phyloP scores from a whole-genome alignment of 176 grass and related monocot genomes.

The Pontederia crassipes region DNA sequence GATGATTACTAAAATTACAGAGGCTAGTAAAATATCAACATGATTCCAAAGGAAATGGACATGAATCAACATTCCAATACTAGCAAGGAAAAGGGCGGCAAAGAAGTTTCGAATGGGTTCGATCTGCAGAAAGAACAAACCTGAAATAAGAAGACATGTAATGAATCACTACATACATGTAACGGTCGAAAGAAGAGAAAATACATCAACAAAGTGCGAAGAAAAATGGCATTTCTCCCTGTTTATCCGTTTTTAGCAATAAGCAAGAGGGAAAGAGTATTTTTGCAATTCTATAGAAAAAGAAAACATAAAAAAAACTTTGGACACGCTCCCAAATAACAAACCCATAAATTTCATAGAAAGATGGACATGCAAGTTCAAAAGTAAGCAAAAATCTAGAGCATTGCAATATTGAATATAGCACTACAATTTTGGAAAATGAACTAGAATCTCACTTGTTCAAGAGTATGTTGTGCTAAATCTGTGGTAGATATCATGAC shows the following conservation, averaged over 20 bases:
- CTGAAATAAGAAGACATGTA: constrained; percentile 77
- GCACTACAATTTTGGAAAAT: not conserved
- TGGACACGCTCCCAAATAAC: too few species aligned
- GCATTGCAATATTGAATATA: too few species aligned
- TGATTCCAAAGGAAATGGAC: constrained; percentile 99
- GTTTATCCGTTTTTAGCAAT: not conserved
- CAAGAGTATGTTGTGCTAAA: constrained; percentile 93
- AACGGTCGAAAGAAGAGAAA: not conserved
- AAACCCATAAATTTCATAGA: too few species aligned
- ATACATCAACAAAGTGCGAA: constrained; percentile 5
- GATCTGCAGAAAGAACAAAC: constrained; percentile 98
- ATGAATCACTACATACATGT: constrained; percentile 30
- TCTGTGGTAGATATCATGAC: constrained; percentile 99
- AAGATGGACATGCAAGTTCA: too few species aligned
- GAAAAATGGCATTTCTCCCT: not conserved
- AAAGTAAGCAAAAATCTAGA: too few species aligned
- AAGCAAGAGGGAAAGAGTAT: too few species aligned
- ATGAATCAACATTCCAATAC: constrained; percentile 99
- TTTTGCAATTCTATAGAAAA: too few species aligned
- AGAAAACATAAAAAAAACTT: too few species aligned
- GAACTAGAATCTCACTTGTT: constrained; percentile 53
- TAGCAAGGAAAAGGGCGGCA: constrained; percentile 97
- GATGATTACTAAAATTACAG: constrained; percentile 93
- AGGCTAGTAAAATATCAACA: constrained; percentile 96
- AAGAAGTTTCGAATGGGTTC: constrained; percentile 99